A percentile compares a stretch with the other conserved stretches of the same genome.
phyloP scores from a whole-genome alignment of 495 filamentous ascomycete species.

The Peziza echinospora region DNA sequence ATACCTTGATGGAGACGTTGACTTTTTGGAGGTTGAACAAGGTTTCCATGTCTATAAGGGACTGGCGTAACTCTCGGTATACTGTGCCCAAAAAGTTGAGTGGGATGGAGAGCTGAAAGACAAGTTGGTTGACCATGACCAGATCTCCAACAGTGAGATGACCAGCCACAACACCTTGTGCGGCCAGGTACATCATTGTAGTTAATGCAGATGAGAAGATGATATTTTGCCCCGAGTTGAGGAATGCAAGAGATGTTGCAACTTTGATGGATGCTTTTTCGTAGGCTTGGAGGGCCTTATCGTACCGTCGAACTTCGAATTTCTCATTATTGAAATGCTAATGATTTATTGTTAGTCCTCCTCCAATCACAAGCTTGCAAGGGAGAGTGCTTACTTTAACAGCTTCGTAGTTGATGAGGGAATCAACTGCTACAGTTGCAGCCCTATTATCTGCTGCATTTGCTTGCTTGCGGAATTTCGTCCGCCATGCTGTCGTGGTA shows the following conservation, averaged over 20 bases:
- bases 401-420: slow-evolving; percentile 93
- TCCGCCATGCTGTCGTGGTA: slow-evolving; percentile 84
- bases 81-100: slow-evolving; percentile 92
- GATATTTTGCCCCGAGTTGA: slow-evolving; percentile 96
- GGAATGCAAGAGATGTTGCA: slow-evolving; percentile 70
- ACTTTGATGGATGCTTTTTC: slow-evolving; percentile 92
- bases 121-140: slow-evolving; percentile 95
- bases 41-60: slow-evolving; percentile 92
- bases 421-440: slow-evolving; percentile 87
- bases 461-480: slow-evolving; percentile 80
- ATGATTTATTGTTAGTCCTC: no score
- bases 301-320: slow-evolving; percentile 78
- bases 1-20: slow-evolving; percentile 52
- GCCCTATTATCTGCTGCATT: slow-evolving; percentile 93
- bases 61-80: slow-evolving; percentile 87
- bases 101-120: slow-evolving; percentile 91
- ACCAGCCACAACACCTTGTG: slow-evolving; percentile 64
- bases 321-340: slow-evolving; percentile 94
- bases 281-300: slow-evolving; percentile 64
- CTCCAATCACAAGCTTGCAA: background rate
- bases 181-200: slow-evolving; percentile 94
- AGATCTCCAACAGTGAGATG: slow-evolving; percentile 79
- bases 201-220: slow-evolving; percentile 91
- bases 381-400: slow-evolving; percentile 35
- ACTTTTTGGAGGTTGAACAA: slow-evolving; percentile 98